Evolutionary conservation across 306 rosid genomes (phyloP), one percentile per base, ranked within the genome.

Genomic region (Calophaca sinica): DNA sequence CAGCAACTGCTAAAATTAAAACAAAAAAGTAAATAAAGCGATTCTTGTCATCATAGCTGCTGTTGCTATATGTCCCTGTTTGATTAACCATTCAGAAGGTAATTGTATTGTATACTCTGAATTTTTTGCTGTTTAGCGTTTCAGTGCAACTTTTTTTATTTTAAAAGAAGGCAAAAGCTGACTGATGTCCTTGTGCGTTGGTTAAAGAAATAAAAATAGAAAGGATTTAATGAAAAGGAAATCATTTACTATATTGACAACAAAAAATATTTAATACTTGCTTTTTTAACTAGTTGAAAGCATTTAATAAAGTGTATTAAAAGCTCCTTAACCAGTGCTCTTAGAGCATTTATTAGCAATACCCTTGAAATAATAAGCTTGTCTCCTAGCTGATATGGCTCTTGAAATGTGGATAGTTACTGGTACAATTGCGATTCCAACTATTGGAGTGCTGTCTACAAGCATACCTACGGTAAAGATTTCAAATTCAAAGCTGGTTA

Each of bases 381-480:
- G 54, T 38, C 11, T 26, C 54, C 57, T 7, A 32, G 50, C 70
- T 75, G 26, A 70, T 13, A 51, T 65, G 58, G 26, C 61, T 63
- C 52, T 79, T 62, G 29, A 26, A 67, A 71, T 72, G 73, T 85
- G 67, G 69, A 52, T 89, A 94, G 99, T 86, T 94, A 94, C 78
- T 92, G 84, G 96, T 94, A 94, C 86, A 85, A 92, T 80, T 84
- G 89, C 65, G 96, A 91, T 86, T 89, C 94, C 44, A 70, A 90
- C 88, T 77, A 80, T 82, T 94, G 99, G 99, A 94, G 99, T 70
- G 88, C 91, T 20, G 99, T 94, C 74, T 94, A 94, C 90, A 94
- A 94, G 91, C 96, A 87, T 65, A 86, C 90, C 41, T 86, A 89
- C 65, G 97, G 88, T 36, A 84, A 86, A 78, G 97, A 94, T 84